These are phyloP conservation scores for Saccharomyces hybrid DNA, from an alignment of 1,139 yeast species.

Conservation along the genomic window DNA sequence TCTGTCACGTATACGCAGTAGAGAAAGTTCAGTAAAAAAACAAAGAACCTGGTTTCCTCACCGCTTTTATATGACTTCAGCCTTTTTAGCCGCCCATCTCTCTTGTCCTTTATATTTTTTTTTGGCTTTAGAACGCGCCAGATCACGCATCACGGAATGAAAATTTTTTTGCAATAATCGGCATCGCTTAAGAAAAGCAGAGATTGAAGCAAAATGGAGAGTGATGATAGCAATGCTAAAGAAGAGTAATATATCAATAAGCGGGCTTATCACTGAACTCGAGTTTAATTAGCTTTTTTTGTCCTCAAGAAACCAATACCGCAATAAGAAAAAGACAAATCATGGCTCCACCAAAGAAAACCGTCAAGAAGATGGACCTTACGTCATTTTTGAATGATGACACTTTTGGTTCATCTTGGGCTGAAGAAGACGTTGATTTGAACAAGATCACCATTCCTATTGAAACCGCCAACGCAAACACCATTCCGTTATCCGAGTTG, in stretches of 20 bases:
- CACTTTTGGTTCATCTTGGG: constrained; percentile 60
- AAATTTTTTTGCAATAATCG: not conserved
- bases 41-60: not conserved
- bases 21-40: no score
- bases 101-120: not conserved
- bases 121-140: not conserved
- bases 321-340: not conserved
- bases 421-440: constrained; percentile 67
- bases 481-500: constrained; percentile 29
- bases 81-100: not conserved
- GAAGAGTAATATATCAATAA: not conserved
- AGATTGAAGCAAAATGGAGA: not conserved
- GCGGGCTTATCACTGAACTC: not conserved
- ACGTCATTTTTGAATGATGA: constrained; percentile 49
- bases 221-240: not conserved
- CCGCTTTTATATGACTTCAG: not conserved
- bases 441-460: constrained; percentile 53
- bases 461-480: constrained; percentile 24
- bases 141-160: not conserved
- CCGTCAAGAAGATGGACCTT: constrained; percentile 46
- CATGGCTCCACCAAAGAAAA: constrained; percentile 49
- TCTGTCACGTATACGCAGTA: not conserved
- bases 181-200: not conserved
- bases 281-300: not conserved
- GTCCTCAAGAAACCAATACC: not conserved